Base-by-base conservation (phyloP, 2,329 filamentous ascomycete genomes). In the Diaporthe longicolla region DNA sequence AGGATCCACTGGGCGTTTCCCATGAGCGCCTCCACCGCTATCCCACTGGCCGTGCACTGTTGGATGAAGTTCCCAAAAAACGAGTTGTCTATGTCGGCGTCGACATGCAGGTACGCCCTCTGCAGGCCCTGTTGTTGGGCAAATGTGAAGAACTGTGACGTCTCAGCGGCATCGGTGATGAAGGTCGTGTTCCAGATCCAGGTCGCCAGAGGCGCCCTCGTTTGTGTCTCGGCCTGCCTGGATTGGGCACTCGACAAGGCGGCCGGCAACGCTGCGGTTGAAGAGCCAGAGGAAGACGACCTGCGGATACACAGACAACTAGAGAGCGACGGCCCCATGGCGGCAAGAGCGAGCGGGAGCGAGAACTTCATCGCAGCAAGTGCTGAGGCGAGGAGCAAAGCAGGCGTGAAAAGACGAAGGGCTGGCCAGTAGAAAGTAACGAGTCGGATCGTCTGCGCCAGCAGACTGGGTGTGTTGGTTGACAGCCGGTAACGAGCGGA, bases 121-220 rank as follows among this genome's bases (percentile, higher is more conserved):
- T 71, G 69, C 29, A 71, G 55, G 45, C 48, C 69, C 43, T 71
- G 69, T 50, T 61, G n/a, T 45, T 43, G 26, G 55, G 69, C 69
- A n/a, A 71, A 71, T 7, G 45, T 29, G 45, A 71, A 71, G 69
- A 71, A 71, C 13, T 61, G 55, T 7, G 69, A 52, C 17, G 52
- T 59, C 57, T 71, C 21, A 1, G n/a, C 26, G 43, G 57, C 69
- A 54, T 71, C 69, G 13, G 43, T 52, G 43, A 71, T 71, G 32
- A 71, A 54, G 29, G 69, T 71, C 29, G 69, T 61, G 26, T 71
- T 71, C 69, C 69, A 71, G 43, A 71, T 61, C 69, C 69, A 71
- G 4, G 69, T 71, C 19, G 69, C 69, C 21, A 71, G 69, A 9
- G 69, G 69, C 48, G 45, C 55, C 10, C 29, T 61, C 24, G 43